These are phyloP conservation scores for Ogataea philodendri DNA, from an alignment of 805 yeast genomes.

Conservation along the genomic window DNA sequence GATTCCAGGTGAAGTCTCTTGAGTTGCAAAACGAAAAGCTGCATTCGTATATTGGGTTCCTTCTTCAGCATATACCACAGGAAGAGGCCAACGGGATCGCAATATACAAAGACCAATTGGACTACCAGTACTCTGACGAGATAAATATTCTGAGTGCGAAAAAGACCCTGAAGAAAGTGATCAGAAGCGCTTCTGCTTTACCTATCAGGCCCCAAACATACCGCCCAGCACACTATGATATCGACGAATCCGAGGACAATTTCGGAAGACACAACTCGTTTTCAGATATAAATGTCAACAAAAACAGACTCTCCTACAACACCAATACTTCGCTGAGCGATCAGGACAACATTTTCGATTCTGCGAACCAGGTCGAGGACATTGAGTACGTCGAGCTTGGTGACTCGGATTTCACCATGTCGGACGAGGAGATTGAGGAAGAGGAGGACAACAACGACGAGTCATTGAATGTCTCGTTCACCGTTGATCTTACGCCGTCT, in stretches of 20 bases:
- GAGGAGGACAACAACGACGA: constrained; percentile 22
- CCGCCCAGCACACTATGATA: constrained; percentile 6
- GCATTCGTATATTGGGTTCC: constrained; percentile 55
- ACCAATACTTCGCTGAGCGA: constrained; percentile 21
- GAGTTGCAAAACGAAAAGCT: constrained; percentile 55
- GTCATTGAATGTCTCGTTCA: constrained; percentile 32
- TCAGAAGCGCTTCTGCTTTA: constrained; percentile 34
- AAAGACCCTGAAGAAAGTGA: constrained; percentile 38
- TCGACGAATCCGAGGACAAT: constrained; percentile 4
- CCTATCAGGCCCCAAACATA: constrained; percentile 28
- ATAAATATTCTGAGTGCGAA: constrained; percentile 48
- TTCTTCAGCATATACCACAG: constrained; percentile 42
- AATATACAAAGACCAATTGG: constrained; percentile 21
- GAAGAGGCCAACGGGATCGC: constrained; percentile 27
- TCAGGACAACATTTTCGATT: constrained; percentile 20
- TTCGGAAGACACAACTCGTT: constrained; percentile 16
- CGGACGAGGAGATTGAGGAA: constrained; percentile 21
- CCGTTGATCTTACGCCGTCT: constrained; percentile 29
- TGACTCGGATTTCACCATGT: constrained; percentile 26
- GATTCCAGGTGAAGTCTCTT: constrained; percentile 52
- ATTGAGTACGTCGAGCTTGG: constrained; percentile 32
- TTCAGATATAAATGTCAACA: constrained; percentile 9
- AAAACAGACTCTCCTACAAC: constrained; percentile 21
- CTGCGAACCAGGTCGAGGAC: constrained; percentile 25
- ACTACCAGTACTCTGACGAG: constrained; percentile 51